Conservation (phyloP, 2,329 filamentous ascomycete genomes). For the Alternaria angustiovoidea region DNA sequence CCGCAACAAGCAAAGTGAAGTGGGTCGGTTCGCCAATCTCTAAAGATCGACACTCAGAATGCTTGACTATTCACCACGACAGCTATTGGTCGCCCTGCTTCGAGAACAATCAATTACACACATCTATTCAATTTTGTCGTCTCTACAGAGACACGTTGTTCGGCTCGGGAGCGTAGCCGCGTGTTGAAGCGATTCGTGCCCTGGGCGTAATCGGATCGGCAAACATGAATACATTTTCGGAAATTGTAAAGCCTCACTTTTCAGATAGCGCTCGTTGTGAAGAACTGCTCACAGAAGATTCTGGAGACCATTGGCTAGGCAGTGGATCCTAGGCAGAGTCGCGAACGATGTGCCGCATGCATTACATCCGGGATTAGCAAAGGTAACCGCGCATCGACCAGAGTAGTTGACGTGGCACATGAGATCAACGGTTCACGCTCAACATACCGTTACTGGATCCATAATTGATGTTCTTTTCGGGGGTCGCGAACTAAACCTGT, state of each 20-base stretch:
- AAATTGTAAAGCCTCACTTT: slow-evolving; percentile 4
- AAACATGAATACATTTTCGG: neutral
- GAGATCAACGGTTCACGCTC: slow-evolving; percentile 3
- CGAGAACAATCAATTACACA: neutral
- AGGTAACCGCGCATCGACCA: neutral
- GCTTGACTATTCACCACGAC: neutral
- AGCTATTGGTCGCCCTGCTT: slow-evolving; percentile 2
- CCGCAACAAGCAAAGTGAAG: slow-evolving; percentile 1
- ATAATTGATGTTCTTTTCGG: neutral
- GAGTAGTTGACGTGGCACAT: neutral
- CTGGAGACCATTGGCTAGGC: neutral
- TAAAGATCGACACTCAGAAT: neutral
- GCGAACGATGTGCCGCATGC: neutral
- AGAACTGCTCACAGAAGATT: neutral
- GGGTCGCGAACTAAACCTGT: neutral
- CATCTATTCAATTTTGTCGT: neutral
- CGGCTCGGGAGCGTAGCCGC: neutral
- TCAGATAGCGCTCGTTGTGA: neutral
- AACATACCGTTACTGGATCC: neutral
- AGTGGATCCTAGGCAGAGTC: neutral
- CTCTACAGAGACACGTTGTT: neutral
- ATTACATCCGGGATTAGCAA: neutral
- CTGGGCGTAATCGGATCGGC: slow-evolving; percentile 2
- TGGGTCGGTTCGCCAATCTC: neutral
- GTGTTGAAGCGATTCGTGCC: neutral